A percentile compares a stretch with the other conserved stretches of the same genome.
Conservation (phyloP, 1,139 yeast genomes). For the Pichia sp. region DNA sequence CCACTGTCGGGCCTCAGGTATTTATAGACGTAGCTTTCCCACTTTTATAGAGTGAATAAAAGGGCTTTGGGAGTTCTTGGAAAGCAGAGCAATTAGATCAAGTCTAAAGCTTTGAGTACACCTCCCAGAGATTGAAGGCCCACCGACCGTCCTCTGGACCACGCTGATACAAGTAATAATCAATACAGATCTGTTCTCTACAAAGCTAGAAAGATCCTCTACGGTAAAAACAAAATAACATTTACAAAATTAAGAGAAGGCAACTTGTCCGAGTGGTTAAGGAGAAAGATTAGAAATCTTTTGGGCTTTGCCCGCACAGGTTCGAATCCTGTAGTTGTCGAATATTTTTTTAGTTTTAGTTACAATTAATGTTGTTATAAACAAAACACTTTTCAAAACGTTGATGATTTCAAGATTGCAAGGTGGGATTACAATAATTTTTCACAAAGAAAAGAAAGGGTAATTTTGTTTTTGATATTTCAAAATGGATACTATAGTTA, state of each 20-base stretch:
- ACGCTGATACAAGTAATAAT: too few relatives aligned
- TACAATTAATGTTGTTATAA: background rate
- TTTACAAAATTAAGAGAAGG: slow-evolving; percentile 4
- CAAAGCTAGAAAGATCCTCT: too few relatives aligned
- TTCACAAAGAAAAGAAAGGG: background rate
- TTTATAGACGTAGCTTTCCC: too few relatives aligned
- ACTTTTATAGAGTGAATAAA: too few relatives aligned
- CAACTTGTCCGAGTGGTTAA: slow-evolving; percentile 35
- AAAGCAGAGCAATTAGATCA: too few relatives aligned
- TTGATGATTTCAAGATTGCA: background rate
- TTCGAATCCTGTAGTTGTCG: slow-evolving; percentile 36
- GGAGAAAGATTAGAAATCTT: slow-evolving; percentile 37
- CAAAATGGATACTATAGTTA: background rate
- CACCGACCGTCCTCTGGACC: too few relatives aligned
- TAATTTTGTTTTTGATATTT: background rate
- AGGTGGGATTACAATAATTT: background rate
- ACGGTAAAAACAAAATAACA: too few relatives aligned
- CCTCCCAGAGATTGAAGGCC: too few relatives aligned
- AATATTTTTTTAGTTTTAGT: background rate
- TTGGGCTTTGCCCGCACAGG: slow-evolving; percentile 37
- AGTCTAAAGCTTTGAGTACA: too few relatives aligned
- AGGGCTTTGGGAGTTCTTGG: too few relatives aligned
- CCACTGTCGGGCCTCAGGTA: too few relatives aligned
- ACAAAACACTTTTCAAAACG: background rate
- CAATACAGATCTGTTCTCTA: too few relatives aligned